A percentile compares a stretch with the other conserved stretches of the same genome.
phyloP scores from a whole-genome alignment of 345 rosid species.

The Pistacia vera region DNA sequence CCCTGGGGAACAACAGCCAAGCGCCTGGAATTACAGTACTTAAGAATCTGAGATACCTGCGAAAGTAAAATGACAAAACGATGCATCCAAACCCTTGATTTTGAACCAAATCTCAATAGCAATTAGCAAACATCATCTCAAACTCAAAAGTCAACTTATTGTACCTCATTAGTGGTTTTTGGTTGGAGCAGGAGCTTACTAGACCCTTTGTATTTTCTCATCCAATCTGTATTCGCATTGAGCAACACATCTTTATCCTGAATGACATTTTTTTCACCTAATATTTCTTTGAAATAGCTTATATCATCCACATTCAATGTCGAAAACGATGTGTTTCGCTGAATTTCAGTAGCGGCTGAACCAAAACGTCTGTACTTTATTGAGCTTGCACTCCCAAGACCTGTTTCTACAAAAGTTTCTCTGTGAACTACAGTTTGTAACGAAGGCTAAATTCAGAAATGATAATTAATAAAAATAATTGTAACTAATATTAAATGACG shows the following conservation, averaged over 20 bases:
- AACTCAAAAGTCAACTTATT: slow-evolving; percentile 3
- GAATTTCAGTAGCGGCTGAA: slow-evolving; percentile 35
- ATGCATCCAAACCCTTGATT: background rate
- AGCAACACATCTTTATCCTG: slow-evolving; percentile 76
- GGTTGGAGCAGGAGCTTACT: slow-evolving; percentile 90
- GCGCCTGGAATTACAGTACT: slow-evolving; percentile 74
- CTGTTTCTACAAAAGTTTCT: background rate
- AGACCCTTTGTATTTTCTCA: slow-evolving; percentile 77
- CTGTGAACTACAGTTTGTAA: background rate
- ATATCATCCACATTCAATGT: slow-evolving; percentile 65
- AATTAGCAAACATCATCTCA: background rate
- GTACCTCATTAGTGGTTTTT: slow-evolving; percentile 70
- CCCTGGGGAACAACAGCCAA: slow-evolving; percentile 99
- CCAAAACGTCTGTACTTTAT: slow-evolving; percentile 48
- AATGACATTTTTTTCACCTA: slow-evolving; percentile 74
- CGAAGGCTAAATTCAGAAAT: background rate
- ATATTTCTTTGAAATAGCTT: slow-evolving; percentile 56
- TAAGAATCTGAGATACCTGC: slow-evolving; percentile 83
- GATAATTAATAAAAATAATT: background rate
- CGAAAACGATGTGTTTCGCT: slow-evolving; percentile 71
- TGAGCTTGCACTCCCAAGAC: slow-evolving; percentile 19
- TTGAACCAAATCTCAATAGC: background rate
- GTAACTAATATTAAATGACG: background rate
- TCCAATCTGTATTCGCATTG: slow-evolving; percentile 91
- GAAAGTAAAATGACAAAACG: slow-evolving; percentile 12